A percentile compares a stretch with the other conserved stretches of the same genome.
Evolutionary conservation across 495 filamentous ascomycete species (phyloP).

Genomic region (Cetradonia linearis): DNA sequence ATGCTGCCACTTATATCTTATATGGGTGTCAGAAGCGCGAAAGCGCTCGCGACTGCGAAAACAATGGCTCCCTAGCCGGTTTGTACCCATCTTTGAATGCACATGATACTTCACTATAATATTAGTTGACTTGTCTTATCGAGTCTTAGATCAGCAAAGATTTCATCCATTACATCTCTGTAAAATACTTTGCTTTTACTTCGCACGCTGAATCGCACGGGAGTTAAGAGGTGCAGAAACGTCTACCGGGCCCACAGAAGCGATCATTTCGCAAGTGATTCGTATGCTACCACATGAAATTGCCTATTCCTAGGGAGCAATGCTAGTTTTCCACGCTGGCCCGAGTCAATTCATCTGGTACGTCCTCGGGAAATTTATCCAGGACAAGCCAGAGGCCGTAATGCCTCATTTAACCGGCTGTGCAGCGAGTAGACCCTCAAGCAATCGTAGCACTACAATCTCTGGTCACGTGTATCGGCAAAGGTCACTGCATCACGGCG

Average conservation of each 20-base stretch:
- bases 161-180: not conserved
- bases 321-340: not conserved
- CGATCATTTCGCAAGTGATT: not conserved
- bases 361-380: not conserved
- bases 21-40: not conserved
- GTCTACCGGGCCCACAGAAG: not conserved
- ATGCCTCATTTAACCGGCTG: not conserved
- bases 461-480: not conserved
- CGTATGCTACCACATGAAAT: not conserved
- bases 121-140: too few relatives aligned
- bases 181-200: not conserved
- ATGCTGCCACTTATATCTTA: too few relatives aligned
- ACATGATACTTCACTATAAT: not conserved
- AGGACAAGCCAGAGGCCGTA: not conserved
- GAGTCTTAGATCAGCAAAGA: not conserved
- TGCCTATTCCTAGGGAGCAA: not conserved
- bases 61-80: not conserved
- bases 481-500: not conserved
- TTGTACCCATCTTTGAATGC: not conserved
- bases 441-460: not conserved
- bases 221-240: not conserved
- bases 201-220: not conserved
- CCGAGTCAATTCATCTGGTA: not conserved
- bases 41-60: not conserved
- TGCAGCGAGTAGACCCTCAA: not conserved